A percentile compares a stretch with the other conserved stretches of the same genome.
These are phyloP conservation scores for Martensiomyces pterosporus DNA, from an alignment of 192 early-diverging fungal genomes.

Conservation along the genomic window DNA sequence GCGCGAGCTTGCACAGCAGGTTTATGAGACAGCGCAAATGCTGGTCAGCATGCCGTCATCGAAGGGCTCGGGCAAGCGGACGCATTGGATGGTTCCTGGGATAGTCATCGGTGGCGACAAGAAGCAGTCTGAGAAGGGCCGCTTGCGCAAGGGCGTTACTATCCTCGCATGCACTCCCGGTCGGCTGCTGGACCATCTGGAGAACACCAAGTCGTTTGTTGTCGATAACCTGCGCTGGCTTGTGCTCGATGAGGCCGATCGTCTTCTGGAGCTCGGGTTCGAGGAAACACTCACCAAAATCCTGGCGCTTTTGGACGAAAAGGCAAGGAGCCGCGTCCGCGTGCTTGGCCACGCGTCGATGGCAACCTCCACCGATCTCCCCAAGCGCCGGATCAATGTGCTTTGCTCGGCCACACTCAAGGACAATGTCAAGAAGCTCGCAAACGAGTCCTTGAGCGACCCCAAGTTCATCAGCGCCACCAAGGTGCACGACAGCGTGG, in stretches of 20 bases:
- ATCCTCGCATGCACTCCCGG: conserved; percentile 94
- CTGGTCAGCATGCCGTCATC: conserved; percentile 59
- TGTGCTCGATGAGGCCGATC: conserved; percentile 97
- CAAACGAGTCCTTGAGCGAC: conserved; percentile 68
- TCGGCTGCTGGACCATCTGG: conserved; percentile 83
- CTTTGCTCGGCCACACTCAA: conserved; percentile 91
- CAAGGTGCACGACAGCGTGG: conserved; percentile 26
- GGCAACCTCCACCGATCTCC: conserved; percentile 50
- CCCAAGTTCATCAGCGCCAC: conserved; percentile 77
- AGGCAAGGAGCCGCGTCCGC: conserved; percentile 17
- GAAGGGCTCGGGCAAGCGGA: conserved; percentile 26
- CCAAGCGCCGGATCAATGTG: conserved; percentile 65
- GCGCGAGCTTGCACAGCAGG: conserved; percentile 97
- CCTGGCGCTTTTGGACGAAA: conserved; percentile 57
- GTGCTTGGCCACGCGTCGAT: conserved; percentile 15
- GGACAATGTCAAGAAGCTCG: conserved; percentile 78
- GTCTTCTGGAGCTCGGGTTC: conserved; percentile 92
- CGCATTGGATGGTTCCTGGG: conserved; percentile 83
- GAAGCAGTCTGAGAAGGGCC: conserved; percentile 75
- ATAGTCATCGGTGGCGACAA: conserved; percentile 80
- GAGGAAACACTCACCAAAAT: conserved; percentile 72
- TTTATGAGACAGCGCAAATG: conserved; percentile 68
- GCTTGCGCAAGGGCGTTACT: conserved; percentile 81
- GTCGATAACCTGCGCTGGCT: conserved; percentile 88
- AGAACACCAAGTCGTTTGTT: conserved; percentile 80